Evolutionary conservation across 345 rosid species (phyloP), one percentile per base, ranked within the genome.

Genomic region (Dovyalis caffra): DNA sequence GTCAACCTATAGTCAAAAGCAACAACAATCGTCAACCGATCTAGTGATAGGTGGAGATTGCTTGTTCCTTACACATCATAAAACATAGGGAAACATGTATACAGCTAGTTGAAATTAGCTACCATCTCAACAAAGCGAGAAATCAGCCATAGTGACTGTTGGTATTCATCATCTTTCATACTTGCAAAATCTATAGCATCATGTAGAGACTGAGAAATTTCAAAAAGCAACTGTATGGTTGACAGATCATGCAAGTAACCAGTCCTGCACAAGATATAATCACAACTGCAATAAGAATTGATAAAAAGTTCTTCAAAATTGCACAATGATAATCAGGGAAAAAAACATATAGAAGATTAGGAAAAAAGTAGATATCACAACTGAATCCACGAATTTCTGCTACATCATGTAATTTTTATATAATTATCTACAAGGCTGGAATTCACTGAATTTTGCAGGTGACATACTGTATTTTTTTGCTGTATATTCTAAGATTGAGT

Each of bases 101-200:
- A n/a, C 71, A 68, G 51, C 71, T 75, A 65, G 51, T 23, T 37
- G 58, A 62, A 69, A 72, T 74, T 69, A 60, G 63, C 76, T 87
- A 94, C 98, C 92, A 82, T 80, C 75, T 82, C 84, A 68, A 94
- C 87, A 89, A 92, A 91, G 72, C 83, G 97, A 81, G 91, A 85
- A 73, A 94, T 89, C 68, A 92, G 63, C 32, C 66, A 88, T 66
- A 89, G 71, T 43, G 84, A 77, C 76, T 87, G 97, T 69, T 89
- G 94, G 73, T 82, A 85, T 68, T 89, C 91, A 83, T 90, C 91
- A 83, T 86, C 88, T 77, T 83, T 94, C 80, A 86, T 67, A 76
- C 74, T 83, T 71, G 83, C 77, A 76, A 83, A 80, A 75, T 94
- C 97, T 67, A 81, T 82, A 66, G 83, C 81, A 85, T 86, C 88